Evolutionary conservation across 2,329 filamentous ascomycete genomes (phyloP), one percentile per base, ranked within the genome.

Genomic region (Fusarium dlaminii): DNA sequence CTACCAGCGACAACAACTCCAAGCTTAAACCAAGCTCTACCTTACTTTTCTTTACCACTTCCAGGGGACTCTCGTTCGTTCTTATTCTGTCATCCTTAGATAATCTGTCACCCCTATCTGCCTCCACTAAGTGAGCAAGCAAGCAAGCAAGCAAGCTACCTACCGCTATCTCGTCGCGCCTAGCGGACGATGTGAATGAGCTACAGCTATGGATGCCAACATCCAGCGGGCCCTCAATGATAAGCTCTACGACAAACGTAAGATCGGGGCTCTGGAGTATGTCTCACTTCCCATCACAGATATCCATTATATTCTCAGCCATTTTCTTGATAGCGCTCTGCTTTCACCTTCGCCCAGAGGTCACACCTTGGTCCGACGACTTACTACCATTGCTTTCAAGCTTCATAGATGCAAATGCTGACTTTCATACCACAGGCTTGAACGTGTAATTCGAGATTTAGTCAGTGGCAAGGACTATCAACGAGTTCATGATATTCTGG

Each of bases 201-300:
- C 68, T 63, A 69, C 69, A 79, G 80, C 66, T 79, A 98, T 98
- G 95, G 96, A 98, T 86, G 87, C 90, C 80, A 92, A 91, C 81
- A 94, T 98, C 81, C 94, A 97, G 84, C 94, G 96, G 78, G 90
- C 95, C 76, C 88, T 99, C 81, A 97, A 97, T 82, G 96, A 99
- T 86, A 99, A 98, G 90, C 92, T 98, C 81, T 99, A 99, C 83
- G 96, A 99, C 82, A 98, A 97, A 87, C 91, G 97, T 81, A 99
- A 99, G 84, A 92, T 95, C 80, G 96, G 96, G 74, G 96, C 97
- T 78, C 90, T 99, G 66, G 96, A 99, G 95, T 98, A 91, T 80
- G 93, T 86, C 58, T 68, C 56, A 66, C 55, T 65, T 57, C 36
- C 52, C 54, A 63, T 54, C 34, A 49, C 59, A 56, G n/a, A 56